phyloP scores from a whole-genome alignment of 2,329 filamentous ascomycete genomes.

The Malbranchea cinnamomea region DNA sequence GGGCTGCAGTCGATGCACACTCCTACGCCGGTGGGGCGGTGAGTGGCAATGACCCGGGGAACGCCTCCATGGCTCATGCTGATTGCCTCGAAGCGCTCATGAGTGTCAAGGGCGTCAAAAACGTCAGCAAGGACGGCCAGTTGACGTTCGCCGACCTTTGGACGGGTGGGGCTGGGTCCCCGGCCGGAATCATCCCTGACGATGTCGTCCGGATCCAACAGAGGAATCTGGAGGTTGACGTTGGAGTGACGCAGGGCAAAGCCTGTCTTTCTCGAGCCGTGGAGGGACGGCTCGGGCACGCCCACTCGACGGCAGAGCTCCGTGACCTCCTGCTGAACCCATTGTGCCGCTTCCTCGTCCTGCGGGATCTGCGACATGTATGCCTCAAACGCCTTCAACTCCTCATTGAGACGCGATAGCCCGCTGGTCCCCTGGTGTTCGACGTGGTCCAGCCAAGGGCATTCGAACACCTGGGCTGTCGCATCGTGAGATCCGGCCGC shows the following conservation, averaged over 20 bases:
- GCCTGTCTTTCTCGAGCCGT: conserved; percentile 40
- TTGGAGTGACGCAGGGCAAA: conserved; percentile 39
- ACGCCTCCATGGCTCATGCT: conserved; percentile 14
- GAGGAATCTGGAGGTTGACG: conserved; percentile 35
- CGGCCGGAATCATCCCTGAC: conserved; percentile 13
- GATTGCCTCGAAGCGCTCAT: conserved; percentile 12
- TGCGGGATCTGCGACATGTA: conserved; percentile 29
- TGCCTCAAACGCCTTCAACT: conserved; percentile 31
- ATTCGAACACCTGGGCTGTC: no score
- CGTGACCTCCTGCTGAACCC: conserved; percentile 16
- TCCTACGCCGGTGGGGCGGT: conserved; percentile 34
- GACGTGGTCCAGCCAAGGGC: conserved; percentile 22
- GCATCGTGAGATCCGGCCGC: no score
- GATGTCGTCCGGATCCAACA: conserved; percentile 14
- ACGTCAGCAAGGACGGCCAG: conserved; percentile 14
- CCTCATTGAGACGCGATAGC: conserved; percentile 23
- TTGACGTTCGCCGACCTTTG: conserved; percentile 16
- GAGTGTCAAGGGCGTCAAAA: conserved; percentile 12
- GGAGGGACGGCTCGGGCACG: conserved; percentile 25
- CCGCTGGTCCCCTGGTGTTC: conserved; percentile 10
- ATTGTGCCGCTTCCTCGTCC: conserved; percentile 24
- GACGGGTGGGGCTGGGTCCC: conserved; percentile 21
- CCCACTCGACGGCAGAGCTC: conserved; percentile 15
- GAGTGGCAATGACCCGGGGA: conserved; percentile 22
- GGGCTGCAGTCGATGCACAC: conserved; percentile 38